phyloP scores from a whole-genome alignment of 2,329 filamentous ascomycete genomes.

The Colletotrichum theobromicola region DNA sequence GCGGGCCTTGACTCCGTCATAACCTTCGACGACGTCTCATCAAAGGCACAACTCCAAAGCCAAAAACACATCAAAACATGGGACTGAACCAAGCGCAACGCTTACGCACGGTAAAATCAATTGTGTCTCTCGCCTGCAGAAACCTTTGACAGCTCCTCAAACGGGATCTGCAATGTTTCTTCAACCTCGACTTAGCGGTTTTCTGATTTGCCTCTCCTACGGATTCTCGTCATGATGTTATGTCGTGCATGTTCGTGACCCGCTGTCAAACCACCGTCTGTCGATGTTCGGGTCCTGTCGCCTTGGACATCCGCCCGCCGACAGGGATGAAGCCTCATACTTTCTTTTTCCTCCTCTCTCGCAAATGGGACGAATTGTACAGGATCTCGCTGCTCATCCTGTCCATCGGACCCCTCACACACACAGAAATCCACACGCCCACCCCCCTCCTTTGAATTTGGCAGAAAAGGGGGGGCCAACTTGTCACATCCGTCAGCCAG shows the following conservation, averaged over 20 bases:
- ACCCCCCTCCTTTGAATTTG: not conserved
- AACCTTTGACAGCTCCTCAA: not conserved
- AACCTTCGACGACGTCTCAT: slow-evolving; percentile 2
- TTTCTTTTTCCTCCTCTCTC: not conserved
- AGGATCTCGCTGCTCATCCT: slow-evolving; percentile 16
- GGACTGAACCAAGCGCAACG: not conserved
- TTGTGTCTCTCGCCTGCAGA: not conserved
- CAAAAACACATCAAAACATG: not conserved
- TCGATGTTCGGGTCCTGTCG: slow-evolving; percentile 12
- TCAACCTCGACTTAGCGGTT: not conserved
- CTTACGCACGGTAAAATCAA: not conserved
- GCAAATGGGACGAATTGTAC: slow-evolving; percentile 1
- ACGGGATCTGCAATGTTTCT: not conserved
- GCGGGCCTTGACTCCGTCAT: not conserved
- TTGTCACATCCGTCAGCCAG: slow-evolving; percentile 21
- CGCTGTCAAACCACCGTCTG: slow-evolving; percentile 18
- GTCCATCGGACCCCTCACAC: not conserved
- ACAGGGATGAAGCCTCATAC: not conserved
- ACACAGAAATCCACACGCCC: not conserved
- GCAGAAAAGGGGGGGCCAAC: slow-evolving; percentile 2
- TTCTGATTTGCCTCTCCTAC: slow-evolving; percentile 4
- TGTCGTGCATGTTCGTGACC: slow-evolving; percentile 13
- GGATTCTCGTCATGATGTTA: slow-evolving; percentile 9
- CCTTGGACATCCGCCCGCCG: not conserved
- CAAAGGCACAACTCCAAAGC: not conserved